Base-by-base conservation (phyloP, 306 rosid species). In the Cicer arietinum region DNA sequence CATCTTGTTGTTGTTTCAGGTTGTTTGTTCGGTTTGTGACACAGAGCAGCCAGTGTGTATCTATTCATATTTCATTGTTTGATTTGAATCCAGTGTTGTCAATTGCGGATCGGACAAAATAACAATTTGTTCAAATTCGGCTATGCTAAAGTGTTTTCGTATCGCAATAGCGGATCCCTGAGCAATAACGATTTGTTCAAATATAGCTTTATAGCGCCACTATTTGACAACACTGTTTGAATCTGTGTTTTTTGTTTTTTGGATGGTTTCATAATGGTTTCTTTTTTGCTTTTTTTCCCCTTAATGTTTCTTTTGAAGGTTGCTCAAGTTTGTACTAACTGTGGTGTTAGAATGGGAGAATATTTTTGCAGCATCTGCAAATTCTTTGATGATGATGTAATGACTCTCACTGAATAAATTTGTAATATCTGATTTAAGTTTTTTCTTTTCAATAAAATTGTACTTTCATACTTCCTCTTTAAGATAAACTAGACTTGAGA, bases 271-370 rank as follows among this genome's bases (percentile, higher is more conserved):
- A 4, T 45, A 10, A 18, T 67, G 75, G 25, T 69, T 46, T 65
- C 8, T 2, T 43, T 65, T 77, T 52, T 74, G 67, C 35, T 63
- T 66, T 6, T 52, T 76, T 57, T 16, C 16, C 45, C 6, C 11
- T 69, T 41, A 14, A 43, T 45, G 52, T 48, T 65, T 11, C 13
- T 65, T 57, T 59, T 63, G 53, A 74, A 95, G 99, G 90, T 71
- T 82, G 89, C 96, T 77, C 90, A 84, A 89, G 88, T 86, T 81
- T 95, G 99, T 71, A 90, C 95, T 4, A 95, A 95, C 75, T 95
- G 99, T 66, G 98, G 99, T 30, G 88, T 95, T 67, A 88, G 71
- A 81, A 89, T 92, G 98, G 99, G 98, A 78, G 99, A 92, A 76
- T 95, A 95, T 81, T 92, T 89, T 86, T 95, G 99, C 52, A 71